Evolutionary conservation across 2,329 filamentous ascomycete species (phyloP).

Genomic region (Xylariaceae sp.): DNA sequence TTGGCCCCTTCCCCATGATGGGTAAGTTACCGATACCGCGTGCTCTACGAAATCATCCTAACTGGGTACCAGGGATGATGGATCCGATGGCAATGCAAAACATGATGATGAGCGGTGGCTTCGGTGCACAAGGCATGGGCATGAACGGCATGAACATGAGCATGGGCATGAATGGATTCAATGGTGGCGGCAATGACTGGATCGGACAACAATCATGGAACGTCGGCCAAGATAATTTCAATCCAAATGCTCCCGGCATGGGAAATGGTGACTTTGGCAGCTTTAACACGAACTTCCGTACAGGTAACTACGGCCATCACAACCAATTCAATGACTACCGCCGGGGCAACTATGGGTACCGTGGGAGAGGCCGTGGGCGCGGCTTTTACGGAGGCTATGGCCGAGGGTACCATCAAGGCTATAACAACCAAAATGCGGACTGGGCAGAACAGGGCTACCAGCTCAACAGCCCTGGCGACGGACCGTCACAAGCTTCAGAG

Average conservation of each 20-base stretch:
- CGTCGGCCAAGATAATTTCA: slow-evolving; percentile 84
- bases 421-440: slow-evolving; percentile 21
- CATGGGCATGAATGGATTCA: slow-evolving; percentile 66
- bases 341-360: slow-evolving; percentile 58
- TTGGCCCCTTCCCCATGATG: slow-evolving; percentile 70
- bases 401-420: slow-evolving; percentile 47
- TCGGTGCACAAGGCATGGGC: slow-evolving; percentile 67
- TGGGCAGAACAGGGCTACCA: slow-evolving; percentile 16
- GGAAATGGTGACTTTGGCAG: slow-evolving; percentile 72
- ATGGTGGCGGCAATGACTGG: slow-evolving; percentile 69
- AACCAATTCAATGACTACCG: slow-evolving; percentile 74
- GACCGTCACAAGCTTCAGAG: not conserved
- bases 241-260: slow-evolving; percentile 76
- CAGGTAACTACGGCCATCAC: slow-evolving; percentile 76
- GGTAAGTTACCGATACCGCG: slow-evolving; percentile 55
- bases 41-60: too few relatives aligned
- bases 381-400: slow-evolving; percentile 44
- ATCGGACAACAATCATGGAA: slow-evolving; percentile 76
- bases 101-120: slow-evolving; percentile 73
- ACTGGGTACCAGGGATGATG: slow-evolving; percentile 90
- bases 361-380: slow-evolving; percentile 58
- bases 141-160: slow-evolving; percentile 68
- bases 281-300: slow-evolving; percentile 69
- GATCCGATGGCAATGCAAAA: slow-evolving; percentile 69
- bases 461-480: slow-evolving; percentile 13